A percentile compares a stretch with the other conserved stretches of the same genome.
Conservation (phyloP, 2,329 filamentous ascomycete genomes). For the Colletotrichum somersetense region DNA sequence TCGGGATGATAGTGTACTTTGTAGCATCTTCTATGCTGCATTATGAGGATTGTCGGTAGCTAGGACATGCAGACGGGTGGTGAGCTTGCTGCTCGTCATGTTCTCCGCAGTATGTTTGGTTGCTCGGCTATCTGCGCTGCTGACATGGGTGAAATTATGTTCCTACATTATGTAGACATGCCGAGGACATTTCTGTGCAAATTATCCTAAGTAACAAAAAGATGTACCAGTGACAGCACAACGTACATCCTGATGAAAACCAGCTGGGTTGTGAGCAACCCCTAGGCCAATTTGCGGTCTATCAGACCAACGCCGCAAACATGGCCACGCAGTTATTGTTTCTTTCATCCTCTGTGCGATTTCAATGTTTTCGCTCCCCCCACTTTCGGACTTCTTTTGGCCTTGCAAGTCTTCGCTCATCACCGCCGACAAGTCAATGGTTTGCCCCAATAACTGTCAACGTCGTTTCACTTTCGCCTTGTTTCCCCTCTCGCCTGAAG, state of each 20-base stretch:
- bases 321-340: not conserved
- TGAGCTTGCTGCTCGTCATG: not conserved
- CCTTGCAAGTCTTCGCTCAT: not conserved
- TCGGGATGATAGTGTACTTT: not conserved
- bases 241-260: not conserved
- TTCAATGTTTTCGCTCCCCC: not conserved
- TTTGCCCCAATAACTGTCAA: not conserved
- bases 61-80: no score
- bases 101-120: not conserved
- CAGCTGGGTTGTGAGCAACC: not conserved
- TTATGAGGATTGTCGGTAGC: not conserved
- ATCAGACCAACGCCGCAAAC: not conserved
- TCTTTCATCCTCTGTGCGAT: not conserved
- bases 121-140: not conserved
- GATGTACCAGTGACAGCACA: not conserved
- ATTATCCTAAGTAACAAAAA: no score
- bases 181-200: not conserved
- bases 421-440: not conserved
- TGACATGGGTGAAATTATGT: not conserved
- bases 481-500: not conserved
- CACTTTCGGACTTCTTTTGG: not conserved
- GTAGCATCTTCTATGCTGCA: not conserved
- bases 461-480: not conserved
- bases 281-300: not conserved
- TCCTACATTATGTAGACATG: not conserved